Base-by-base conservation (phyloP, 2,329 filamentous ascomycete species). In the Xenoacremonium recifei region DNA sequence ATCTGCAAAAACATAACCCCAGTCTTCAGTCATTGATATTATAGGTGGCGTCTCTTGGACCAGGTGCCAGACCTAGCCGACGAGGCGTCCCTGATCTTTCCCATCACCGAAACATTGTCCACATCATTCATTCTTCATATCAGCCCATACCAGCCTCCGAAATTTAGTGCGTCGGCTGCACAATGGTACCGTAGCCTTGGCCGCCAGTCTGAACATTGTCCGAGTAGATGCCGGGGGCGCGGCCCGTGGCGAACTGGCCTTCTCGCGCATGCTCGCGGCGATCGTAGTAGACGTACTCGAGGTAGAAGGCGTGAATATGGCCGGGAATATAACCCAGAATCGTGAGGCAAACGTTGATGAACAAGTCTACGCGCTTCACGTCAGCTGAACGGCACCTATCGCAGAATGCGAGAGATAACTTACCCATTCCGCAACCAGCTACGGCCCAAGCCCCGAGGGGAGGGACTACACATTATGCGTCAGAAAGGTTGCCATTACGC, bases 271-370 rank as follows among this genome's bases (percentile, higher is more conserved):
- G 77, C 53, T 88, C 82, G 39, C 75, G 77, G 29, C 85, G 84
- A 57, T 88, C 80, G 64, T 85, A 92, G 70, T 91, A 95, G 48
- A 95, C 73, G 62, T 90, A 95, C 66, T 90, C 82, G 47, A 89
- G 53, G 62, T 91, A 93, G 64, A 91, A 90, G 32, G 87, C 87
- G 61, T 90, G 84, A 31, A 92, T 78, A 53, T 89, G 84, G 6
- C 87, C 89, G 0, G 88, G 88, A 37, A 93, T 66, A 63, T 84
- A 87, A n/a, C 82, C 82, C 17, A 86, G 72, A 20, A 86, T 55
- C 0, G 83, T 87, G 48, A 87, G 66, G 51, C 77, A 73, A 54
- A 87, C 76, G 61, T 87, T 87, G 65, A 87, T 77, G 39, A 82
- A 70, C 23, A 87, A 64, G 56, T 87, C 83, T 54, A 31, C n/a